Evolutionary conservation across 371 early-diverging fungal genomes (phyloP).

Genomic region (Apophysomyces trapeziformis): DNA sequence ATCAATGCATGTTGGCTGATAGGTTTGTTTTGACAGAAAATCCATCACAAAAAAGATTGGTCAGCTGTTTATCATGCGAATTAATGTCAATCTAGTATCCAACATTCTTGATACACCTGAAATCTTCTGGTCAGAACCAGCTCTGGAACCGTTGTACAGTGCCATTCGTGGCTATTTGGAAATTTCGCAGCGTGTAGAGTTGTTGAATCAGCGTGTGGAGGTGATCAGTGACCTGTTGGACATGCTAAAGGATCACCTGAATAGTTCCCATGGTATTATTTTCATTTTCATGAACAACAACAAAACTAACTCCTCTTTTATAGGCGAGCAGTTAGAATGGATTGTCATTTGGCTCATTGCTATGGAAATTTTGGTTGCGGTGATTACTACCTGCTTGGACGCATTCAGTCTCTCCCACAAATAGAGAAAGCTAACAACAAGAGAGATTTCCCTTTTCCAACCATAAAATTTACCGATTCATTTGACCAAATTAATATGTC

Average conservation of each 20-base stretch:
- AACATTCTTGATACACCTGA: slow-evolving; percentile 88
- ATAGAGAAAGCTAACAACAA: slow-evolving; percentile 8
- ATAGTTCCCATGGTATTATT: slow-evolving; percentile 63
- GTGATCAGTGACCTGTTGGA: slow-evolving; percentile 83
- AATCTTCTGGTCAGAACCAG: slow-evolving; percentile 87
- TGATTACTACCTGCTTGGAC: slow-evolving; percentile 79
- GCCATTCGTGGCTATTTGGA: slow-evolving; percentile 83
- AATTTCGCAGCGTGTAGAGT: slow-evolving; percentile 78
- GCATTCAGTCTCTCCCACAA: slow-evolving; percentile 57
- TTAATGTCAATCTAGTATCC: slow-evolving; percentile 87
- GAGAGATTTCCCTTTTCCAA: background rate
- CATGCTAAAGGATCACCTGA: slow-evolving; percentile 85
- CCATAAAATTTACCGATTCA: background rate
- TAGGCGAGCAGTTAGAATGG: slow-evolving; percentile 82
- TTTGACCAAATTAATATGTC: no score
- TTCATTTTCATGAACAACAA: slow-evolving; percentile 1
- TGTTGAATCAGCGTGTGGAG: slow-evolving; percentile 59
- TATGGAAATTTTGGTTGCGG: slow-evolving; percentile 81
- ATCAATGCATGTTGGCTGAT: background rate
- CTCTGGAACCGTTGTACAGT: slow-evolving; percentile 78
- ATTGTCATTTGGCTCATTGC: slow-evolving; percentile 83
- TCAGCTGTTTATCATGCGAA: slow-evolving; percentile 83
- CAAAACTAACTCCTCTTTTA: background rate
- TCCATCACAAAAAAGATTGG: slow-evolving; percentile 70
- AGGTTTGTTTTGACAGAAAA: slow-evolving; percentile 39